Conservation (phyloP, 2,329 filamentous ascomycete species). For the Rhynchosporium secalis region DNA sequence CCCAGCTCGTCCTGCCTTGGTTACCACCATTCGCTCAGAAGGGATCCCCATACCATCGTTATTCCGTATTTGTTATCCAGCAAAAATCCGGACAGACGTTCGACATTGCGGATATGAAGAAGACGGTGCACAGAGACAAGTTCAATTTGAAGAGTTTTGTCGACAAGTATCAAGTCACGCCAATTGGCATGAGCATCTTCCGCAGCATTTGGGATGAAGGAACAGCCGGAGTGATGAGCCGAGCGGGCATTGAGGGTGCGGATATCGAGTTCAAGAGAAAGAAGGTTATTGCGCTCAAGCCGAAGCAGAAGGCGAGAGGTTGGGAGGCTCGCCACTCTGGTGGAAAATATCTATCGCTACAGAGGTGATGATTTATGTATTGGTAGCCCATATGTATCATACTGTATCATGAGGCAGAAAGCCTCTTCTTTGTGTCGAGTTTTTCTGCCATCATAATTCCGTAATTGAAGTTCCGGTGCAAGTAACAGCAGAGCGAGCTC, state of each 20-base stretch:
- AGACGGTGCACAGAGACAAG: constrained; percentile 58
- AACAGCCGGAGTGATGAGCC: constrained; percentile 83
- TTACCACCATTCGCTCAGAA: constrained; percentile 84
- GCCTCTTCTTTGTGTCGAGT: not conserved
- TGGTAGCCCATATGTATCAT: constrained; percentile 25
- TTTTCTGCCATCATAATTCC: too few relatives aligned
- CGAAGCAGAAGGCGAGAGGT: constrained; percentile 58
- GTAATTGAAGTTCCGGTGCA: too few relatives aligned
- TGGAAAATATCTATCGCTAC: constrained; percentile 61
- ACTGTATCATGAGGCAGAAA: constrained; percentile 26
- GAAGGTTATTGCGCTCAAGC: constrained; percentile 69
- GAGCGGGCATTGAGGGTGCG: constrained; percentile 70
- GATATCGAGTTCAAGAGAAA: constrained; percentile 84
- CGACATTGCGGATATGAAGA: constrained; percentile 58
- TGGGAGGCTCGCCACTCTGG: constrained; percentile 67
- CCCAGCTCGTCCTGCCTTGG: constrained; percentile 76
- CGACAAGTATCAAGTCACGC: constrained; percentile 64
- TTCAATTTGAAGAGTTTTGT: constrained; percentile 77
- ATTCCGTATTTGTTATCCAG: constrained; percentile 80
- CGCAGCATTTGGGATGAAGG: constrained; percentile 85
- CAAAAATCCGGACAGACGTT: constrained; percentile 64
- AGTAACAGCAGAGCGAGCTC: too few relatives aligned
- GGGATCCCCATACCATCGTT: constrained; percentile 86
- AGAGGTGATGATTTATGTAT: constrained; percentile 28
- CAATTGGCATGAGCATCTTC: constrained; percentile 87